Evolutionary conservation across 345 rosid species (phyloP).

Genomic region (Pistacia vera): DNA sequence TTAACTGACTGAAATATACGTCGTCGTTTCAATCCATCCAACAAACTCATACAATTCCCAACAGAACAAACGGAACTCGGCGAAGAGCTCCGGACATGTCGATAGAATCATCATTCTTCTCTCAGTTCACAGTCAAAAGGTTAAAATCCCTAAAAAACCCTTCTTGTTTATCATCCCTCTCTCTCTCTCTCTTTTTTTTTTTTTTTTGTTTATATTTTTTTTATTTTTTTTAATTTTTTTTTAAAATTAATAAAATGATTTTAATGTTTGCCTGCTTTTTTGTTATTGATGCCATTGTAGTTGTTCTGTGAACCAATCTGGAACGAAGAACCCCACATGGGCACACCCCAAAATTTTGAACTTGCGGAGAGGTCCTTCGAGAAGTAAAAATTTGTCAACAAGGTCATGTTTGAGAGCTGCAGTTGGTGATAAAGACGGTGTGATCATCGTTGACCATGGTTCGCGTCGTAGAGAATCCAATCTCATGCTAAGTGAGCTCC

Average conservation of each 20-base stretch:
- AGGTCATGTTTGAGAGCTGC: slow-evolving; percentile 35
- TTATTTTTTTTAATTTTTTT: no score
- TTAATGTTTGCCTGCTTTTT: not conserved
- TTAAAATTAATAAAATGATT: no score
- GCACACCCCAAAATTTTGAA: slow-evolving; percentile 26
- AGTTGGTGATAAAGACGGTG: slow-evolving; percentile 60
- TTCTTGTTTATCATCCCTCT: no score
- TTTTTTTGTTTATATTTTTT: no score
- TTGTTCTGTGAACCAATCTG: not conserved
- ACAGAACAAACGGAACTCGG: not conserved
- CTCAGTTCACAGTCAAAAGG: slow-evolving; percentile 17
- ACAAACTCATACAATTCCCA: not conserved
- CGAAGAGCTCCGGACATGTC: slow-evolving; percentile 2
- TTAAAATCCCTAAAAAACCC: not conserved
- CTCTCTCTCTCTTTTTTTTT: not conserved
- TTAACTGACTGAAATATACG: not conserved
- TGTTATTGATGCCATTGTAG: slow-evolving; percentile 15
- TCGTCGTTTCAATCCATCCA: not conserved
- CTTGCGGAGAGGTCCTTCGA: slow-evolving; percentile 18
- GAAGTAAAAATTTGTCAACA: slow-evolving; percentile 16
- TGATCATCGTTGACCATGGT: slow-evolving; percentile 93
- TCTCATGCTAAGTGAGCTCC: slow-evolving; percentile 72
- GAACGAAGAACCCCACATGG: slow-evolving; percentile 12
- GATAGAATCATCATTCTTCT: slow-evolving; percentile 2
- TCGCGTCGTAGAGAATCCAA: slow-evolving; percentile 89